These are phyloP conservation scores for Blastomyces silverae DNA, from an alignment of 2,329 filamentous ascomycete species.

Conservation along the genomic window DNA sequence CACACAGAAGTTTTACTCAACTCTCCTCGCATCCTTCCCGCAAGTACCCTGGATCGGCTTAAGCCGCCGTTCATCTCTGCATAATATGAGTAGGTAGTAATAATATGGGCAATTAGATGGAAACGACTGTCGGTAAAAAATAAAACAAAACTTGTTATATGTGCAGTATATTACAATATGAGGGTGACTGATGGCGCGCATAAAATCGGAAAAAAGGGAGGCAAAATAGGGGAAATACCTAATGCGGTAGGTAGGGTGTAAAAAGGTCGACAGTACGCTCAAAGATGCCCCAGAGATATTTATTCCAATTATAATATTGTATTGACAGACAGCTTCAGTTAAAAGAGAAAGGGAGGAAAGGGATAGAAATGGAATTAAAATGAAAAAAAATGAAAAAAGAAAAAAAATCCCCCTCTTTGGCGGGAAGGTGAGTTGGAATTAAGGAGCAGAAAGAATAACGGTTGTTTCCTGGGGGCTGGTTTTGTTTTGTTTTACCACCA, in stretches of 20 bases:
- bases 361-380: neutral
- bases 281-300: conserved; percentile 6
- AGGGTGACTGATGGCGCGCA: neutral
- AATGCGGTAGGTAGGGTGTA: neutral
- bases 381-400: neutral
- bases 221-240: neutral
- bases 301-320: conserved; percentile 11
- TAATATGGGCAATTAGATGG: too few species aligned
- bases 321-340: neutral
- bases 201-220: neutral
- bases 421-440: neutral
- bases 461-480: neutral
- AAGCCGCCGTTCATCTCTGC: too few species aligned
- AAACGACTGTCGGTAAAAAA: neutral
- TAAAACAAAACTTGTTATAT: neutral
- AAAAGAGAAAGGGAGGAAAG: neutral
- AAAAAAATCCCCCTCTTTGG: neutral
- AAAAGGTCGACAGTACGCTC: neutral
- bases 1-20: too few species aligned
- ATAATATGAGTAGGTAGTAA: too few species aligned
- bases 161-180: conserved; percentile 8
- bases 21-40: too few species aligned
- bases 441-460: neutral
- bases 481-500: neutral
- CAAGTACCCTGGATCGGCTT: too few species aligned